phyloP scores from a whole-genome alignment of 169 alveolate genomes.

The Cryptosporidium tyzzeri region DNA sequence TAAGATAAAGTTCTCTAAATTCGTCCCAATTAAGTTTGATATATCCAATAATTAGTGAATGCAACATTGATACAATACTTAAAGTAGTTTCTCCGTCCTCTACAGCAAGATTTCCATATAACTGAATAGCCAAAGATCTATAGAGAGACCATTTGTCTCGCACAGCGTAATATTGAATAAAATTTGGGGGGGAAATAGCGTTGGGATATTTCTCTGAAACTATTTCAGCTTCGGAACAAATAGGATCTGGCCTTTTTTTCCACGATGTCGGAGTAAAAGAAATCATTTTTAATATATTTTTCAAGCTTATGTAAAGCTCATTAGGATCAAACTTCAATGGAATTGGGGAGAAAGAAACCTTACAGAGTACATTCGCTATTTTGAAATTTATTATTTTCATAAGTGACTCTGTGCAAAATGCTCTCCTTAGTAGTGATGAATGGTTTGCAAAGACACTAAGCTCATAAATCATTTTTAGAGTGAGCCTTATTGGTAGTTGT shows the following conservation, averaged over 20 bases:
- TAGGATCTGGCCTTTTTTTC: constrained; percentile 49
- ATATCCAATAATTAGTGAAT: constrained; percentile 34
- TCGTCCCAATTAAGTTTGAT: constrained; percentile 52
- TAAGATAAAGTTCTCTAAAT: constrained; percentile 9
- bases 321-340: constrained; percentile 1
- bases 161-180: constrained; percentile 23
- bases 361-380: constrained; percentile 52
- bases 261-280: constrained; percentile 8
- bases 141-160: constrained; percentile 58
- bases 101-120: constrained; percentile 23
- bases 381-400: constrained; percentile 19
- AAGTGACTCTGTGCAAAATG: constrained; percentile 50
- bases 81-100: not conserved
- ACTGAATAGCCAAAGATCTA: constrained; percentile 49
- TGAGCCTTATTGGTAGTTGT: constrained; percentile 38
- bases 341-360: not conserved
- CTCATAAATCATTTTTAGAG: constrained; percentile 62
- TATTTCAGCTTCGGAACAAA: constrained; percentile 33
- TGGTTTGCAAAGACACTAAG: constrained; percentile 45
- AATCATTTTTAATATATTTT: constrained; percentile 12
- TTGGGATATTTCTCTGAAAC: constrained; percentile 6
- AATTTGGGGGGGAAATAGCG: constrained; percentile 19
- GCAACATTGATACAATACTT: constrained; percentile 52
- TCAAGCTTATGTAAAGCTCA: not conserved
- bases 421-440: constrained; percentile 23